These are phyloP conservation scores for Venturia pyrina DNA, from an alignment of 2,329 filamentous ascomycete genomes.

Conservation along the genomic window DNA sequence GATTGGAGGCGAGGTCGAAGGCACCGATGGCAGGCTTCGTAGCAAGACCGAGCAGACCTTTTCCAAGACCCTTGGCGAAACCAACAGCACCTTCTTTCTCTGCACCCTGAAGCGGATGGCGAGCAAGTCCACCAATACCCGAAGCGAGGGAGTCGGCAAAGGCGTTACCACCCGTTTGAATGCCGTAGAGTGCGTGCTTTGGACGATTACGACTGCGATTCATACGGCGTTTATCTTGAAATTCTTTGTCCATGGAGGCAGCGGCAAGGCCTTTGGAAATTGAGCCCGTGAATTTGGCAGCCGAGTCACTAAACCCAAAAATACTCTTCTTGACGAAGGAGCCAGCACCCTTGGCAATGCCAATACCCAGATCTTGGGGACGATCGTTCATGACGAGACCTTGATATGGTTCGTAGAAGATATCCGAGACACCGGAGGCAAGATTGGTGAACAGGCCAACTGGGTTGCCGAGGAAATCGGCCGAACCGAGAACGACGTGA, in stretches of 20 bases:
- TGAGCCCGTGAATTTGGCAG: constrained; percentile 95
- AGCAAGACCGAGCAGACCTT: constrained; percentile 84
- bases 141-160: constrained; percentile 88
- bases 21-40: constrained; percentile 96
- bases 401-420: constrained; percentile 99
- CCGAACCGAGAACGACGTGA: constrained; percentile 93
- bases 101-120: constrained; percentile 88
- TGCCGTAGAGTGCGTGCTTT: constrained; percentile 94
- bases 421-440: constrained; percentile 91
- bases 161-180: constrained; percentile 89
- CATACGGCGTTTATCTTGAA: constrained; percentile 92
- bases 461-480: constrained; percentile 94
- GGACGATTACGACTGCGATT: constrained; percentile 85
- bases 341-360: constrained; percentile 91
- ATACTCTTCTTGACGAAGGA: constrained; percentile 98
- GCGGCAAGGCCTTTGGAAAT: constrained; percentile 94
- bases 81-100: constrained; percentile 90
- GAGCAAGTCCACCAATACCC: constrained; percentile 83
- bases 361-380: constrained; percentile 87
- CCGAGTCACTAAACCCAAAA: constrained; percentile 92
- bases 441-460: constrained; percentile 98
- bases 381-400: constrained; percentile 92
- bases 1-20: constrained; percentile 92
- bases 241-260: constrained; percentile 95
- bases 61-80: constrained; percentile 96